Evolutionary conservation across 345 rosid genomes (phyloP).

Genomic region (Populus euphratica): DNA sequence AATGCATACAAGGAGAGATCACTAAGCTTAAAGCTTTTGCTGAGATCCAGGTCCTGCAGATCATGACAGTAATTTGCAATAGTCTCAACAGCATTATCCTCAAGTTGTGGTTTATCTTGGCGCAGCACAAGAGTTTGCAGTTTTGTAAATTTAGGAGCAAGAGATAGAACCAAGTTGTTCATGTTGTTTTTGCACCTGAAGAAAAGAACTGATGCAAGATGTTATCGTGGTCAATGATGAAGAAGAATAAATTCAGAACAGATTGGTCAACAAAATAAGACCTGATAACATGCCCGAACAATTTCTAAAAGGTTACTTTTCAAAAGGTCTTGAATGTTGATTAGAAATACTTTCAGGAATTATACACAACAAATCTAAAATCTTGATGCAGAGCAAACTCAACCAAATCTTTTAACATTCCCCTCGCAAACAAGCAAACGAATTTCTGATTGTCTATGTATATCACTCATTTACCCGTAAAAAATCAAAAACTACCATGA

Average conservation of each 20-base stretch:
- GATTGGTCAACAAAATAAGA: background rate
- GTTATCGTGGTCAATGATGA: background rate
- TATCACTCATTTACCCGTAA: background rate
- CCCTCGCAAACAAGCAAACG: background rate
- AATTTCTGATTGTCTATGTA: background rate
- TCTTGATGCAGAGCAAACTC: background rate
- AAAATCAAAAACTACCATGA: background rate
- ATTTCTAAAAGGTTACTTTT: background rate
- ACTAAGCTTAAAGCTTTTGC: constrained; percentile 88
- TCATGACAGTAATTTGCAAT: constrained; percentile 77
- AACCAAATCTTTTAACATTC: background rate
- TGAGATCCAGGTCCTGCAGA: constrained; percentile 82
- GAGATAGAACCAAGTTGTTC: constrained; percentile 78
- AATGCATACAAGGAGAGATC: constrained; percentile 63
- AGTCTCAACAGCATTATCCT: constrained; percentile 73
- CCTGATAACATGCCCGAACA: background rate
- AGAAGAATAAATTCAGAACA: background rate
- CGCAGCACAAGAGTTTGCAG: constrained; percentile 67
- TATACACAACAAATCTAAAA: background rate
- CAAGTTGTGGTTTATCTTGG: constrained; percentile 88
- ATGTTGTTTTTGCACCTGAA: constrained; percentile 77
- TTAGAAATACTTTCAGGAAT: background rate
- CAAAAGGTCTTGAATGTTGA: background rate
- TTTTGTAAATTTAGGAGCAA: constrained; percentile 74
- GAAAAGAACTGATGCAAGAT: background rate